Evolutionary conservation across 345 rosid genomes (phyloP).

Genomic region (Viola odorata): DNA sequence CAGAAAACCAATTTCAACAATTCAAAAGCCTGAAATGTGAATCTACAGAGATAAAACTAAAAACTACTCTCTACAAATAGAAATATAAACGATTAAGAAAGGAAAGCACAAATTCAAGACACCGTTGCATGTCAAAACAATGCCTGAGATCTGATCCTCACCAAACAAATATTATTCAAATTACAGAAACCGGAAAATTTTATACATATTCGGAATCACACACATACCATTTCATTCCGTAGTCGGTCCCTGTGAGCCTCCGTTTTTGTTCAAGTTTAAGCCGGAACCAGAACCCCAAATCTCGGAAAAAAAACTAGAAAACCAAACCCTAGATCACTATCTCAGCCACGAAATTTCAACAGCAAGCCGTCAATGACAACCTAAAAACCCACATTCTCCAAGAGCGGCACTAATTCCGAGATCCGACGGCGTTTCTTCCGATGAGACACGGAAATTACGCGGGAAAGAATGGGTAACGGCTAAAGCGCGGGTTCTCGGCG

Average conservation of each 20-base stretch:
- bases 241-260: conserved; percentile 44
- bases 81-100: neutral
- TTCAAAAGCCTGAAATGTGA: conserved; percentile 2
- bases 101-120: neutral
- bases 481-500: conserved; percentile 9
- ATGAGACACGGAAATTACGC: conserved; percentile 17
- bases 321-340: conserved; percentile 78
- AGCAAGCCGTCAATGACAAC: conserved; percentile 26
- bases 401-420: conserved; percentile 42
- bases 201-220: neutral
- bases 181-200: too few species aligned
- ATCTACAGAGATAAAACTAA: neutral
- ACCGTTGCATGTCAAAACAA: conserved; percentile 11
- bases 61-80: neutral
- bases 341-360: conserved; percentile 27
- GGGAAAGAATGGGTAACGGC: neutral
- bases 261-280: conserved; percentile 36
- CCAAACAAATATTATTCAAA: too few species aligned
- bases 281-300: neutral
- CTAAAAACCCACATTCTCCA: conserved; percentile 66
- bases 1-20: neutral
- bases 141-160: conserved; percentile 15
- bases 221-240: conserved; percentile 88
- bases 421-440: conserved; percentile 42
- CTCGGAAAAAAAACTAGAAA: conserved; percentile 23